Evolutionary conservation across 768 basidiomycete genomes (phyloP).

Genomic region (Mycena vitilis): DNA sequence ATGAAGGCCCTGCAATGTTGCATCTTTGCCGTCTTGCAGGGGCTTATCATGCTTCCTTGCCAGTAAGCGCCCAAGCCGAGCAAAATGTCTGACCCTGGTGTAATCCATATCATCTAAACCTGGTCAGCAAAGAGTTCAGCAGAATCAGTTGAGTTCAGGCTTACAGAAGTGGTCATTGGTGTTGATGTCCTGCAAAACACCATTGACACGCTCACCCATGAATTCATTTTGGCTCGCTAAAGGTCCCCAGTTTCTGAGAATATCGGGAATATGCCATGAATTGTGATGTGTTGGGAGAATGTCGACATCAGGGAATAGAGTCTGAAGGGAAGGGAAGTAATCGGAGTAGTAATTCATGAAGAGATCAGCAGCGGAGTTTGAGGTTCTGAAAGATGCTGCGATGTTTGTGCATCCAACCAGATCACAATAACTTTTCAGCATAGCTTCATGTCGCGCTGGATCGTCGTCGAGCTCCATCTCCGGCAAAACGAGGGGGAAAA

Average conservation of each 20-base stretch:
- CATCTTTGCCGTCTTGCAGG: too few relatives aligned
- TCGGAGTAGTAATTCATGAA: conserved; percentile 11
- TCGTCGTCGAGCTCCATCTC: too few relatives aligned
- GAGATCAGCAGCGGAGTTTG: too few relatives aligned
- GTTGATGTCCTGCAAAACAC: too few relatives aligned
- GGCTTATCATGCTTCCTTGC: conserved; percentile 20
- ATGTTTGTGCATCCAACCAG: too few relatives aligned
- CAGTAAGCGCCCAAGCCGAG: conserved; percentile 19
- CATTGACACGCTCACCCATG: conserved; percentile 35
- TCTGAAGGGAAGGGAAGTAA: conserved; percentile 28
- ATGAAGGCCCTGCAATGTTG: too few relatives aligned
- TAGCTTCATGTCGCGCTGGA: too few relatives aligned
- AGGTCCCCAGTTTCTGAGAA: conserved; percentile 38
- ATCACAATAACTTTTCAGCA: too few relatives aligned
- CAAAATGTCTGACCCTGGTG: conserved; percentile 29
- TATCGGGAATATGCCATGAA: conserved; percentile 30
- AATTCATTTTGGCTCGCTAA: conserved; percentile 32
- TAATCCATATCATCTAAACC: conserved; percentile 34
- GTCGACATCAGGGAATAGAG: conserved; percentile 19
- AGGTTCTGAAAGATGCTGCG: too few relatives aligned
- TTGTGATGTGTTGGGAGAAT: conserved; percentile 35
- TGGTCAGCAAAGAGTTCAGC: background rate
- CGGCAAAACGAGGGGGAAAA: too few relatives aligned
- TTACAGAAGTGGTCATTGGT: conserved; percentile 35
- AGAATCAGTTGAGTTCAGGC: conserved; percentile 1